These are phyloP conservation scores for Solanum sparsipilum DNA, from an alignment of 257 asterid genomes.

Conservation along the genomic window DNA sequence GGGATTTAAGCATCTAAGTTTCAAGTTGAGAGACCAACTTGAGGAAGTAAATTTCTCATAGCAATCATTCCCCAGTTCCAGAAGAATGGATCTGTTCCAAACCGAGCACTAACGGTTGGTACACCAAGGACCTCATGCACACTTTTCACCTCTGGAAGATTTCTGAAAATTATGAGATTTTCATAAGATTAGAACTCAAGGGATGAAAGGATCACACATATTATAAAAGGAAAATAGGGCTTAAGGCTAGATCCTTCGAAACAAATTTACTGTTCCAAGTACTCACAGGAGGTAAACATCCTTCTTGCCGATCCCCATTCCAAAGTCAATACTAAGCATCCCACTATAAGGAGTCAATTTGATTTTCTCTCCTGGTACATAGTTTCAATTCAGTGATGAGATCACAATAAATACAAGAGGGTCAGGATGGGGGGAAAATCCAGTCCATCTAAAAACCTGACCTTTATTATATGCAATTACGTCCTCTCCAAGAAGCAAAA, in stretches of 20 bases:
- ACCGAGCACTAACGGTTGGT: conserved; percentile 95
- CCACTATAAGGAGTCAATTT: conserved; percentile 86
- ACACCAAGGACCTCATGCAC: conserved; percentile 64
- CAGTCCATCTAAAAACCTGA: conserved; percentile 7
- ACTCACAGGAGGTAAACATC: conserved; percentile 88
- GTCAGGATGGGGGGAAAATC: not conserved
- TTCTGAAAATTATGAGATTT: conserved; percentile 30
- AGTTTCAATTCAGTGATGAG: not conserved
- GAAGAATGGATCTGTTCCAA: conserved; percentile 90
- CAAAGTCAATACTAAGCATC: conserved; percentile 83
- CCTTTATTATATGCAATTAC: conserved; percentile 92
- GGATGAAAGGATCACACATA: not conserved
- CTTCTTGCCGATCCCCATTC: conserved; percentile 69
- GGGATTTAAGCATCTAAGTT: not conserved
- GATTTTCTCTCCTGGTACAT: conserved; percentile 51
- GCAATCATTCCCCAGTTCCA: conserved; percentile 99
- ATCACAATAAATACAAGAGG: not conserved
- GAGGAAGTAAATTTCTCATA: conserved; percentile 65
- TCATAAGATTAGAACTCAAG: not conserved
- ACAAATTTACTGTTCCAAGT: not conserved
- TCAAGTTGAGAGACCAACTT: conserved; percentile 35
- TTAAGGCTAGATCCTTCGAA: not conserved
- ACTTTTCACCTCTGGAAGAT: conserved; percentile 87
- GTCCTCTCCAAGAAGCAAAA: conserved; percentile 93
- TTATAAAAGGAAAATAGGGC: not conserved